Evolutionary conservation across 164 flowering plant species (phyloP).

Genomic region (Liquidambar formosana): DNA sequence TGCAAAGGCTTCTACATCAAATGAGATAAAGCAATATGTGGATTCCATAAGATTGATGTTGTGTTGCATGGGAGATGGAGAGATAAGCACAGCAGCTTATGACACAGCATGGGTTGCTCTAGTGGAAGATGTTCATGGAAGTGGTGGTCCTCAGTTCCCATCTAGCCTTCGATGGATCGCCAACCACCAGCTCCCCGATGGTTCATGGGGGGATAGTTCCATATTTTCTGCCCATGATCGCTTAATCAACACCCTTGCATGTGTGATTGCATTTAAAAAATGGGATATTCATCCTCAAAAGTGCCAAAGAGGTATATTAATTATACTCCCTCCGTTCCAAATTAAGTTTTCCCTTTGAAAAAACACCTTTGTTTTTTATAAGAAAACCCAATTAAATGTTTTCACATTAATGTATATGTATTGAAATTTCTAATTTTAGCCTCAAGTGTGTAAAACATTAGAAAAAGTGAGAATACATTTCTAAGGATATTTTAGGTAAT

Average conservation of each 20-base stretch:
- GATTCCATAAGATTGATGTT: slow-evolving; percentile 42
- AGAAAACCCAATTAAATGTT: too few species aligned
- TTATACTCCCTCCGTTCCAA: too few species aligned
- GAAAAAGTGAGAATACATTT: too few species aligned
- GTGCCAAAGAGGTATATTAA: slow-evolving; percentile 63
- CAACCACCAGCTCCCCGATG: slow-evolving; percentile 69
- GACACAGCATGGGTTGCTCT: slow-evolving; percentile 97
- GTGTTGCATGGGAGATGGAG: slow-evolving; percentile 71
- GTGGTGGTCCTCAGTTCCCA: slow-evolving; percentile 75
- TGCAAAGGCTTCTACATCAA: slow-evolving; percentile 8
- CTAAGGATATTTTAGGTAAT: too few species aligned
- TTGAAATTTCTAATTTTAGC: too few species aligned
- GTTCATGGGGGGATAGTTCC: slow-evolving; percentile 86
- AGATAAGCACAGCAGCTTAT: slow-evolving; percentile 74
- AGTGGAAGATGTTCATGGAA: slow-evolving; percentile 48
- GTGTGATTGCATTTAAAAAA: slow-evolving; percentile 65
- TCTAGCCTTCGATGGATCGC: slow-evolving; percentile 67
- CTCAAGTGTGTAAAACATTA: too few species aligned
- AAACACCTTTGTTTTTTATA: neutral
- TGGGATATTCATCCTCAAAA: slow-evolving; percentile 63
- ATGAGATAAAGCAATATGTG: slow-evolving; percentile 34
- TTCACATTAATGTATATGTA: too few species aligned
- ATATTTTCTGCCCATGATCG: slow-evolving; percentile 70
- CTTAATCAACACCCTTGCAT: slow-evolving; percentile 70
- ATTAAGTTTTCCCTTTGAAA: too few species aligned